A percentile compares a stretch with the other conserved stretches of the same genome.
Evolutionary conservation across 2,329 filamentous ascomycete genomes (phyloP).

Genomic region (Parasarocladium wereldwijsianum): DNA sequence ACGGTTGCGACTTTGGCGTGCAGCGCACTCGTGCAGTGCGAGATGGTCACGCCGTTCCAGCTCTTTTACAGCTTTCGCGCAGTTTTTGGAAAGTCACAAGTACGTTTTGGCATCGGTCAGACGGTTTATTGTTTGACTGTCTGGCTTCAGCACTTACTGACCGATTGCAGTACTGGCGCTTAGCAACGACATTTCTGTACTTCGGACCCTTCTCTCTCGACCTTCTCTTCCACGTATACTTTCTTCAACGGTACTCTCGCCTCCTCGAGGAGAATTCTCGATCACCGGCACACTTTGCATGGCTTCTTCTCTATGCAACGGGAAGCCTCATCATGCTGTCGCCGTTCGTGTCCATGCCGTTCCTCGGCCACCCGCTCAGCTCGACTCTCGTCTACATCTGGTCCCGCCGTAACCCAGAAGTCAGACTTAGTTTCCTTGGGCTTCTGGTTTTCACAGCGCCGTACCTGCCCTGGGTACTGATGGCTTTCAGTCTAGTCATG

Average conservation of each 20-base stretch:
- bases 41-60: conserved; percentile 84
- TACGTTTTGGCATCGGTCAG: too few relatives aligned
- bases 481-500: conserved; percentile 82
- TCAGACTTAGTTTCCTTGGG: conserved; percentile 75
- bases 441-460: conserved; percentile 85
- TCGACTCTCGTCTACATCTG: conserved; percentile 96
- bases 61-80: conserved; percentile 92
- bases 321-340: conserved; percentile 67
- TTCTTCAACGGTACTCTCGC: conserved; percentile 89
- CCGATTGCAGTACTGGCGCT: conserved; percentile 78
- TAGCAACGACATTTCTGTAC: conserved; percentile 94
- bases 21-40: conserved; percentile 82
- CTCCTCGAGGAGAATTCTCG: conserved; percentile 90
- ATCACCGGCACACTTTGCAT: conserved; percentile 86
- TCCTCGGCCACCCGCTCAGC: conserved; percentile 83
- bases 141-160: too few relatives aligned
- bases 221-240: conserved; percentile 95
- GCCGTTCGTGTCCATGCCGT: conserved; percentile 79
- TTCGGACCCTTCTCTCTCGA: conserved; percentile 91
- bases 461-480: conserved; percentile 89
- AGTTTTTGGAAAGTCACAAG: conserved; percentile 85
- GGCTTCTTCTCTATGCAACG: conserved; percentile 79
- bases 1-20: conserved; percentile 82
- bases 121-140: too few relatives aligned
- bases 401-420: conserved; percentile 89